Conservation (phyloP, 495 filamentous ascomycete species). For the Penicillium waksmanii region DNA sequence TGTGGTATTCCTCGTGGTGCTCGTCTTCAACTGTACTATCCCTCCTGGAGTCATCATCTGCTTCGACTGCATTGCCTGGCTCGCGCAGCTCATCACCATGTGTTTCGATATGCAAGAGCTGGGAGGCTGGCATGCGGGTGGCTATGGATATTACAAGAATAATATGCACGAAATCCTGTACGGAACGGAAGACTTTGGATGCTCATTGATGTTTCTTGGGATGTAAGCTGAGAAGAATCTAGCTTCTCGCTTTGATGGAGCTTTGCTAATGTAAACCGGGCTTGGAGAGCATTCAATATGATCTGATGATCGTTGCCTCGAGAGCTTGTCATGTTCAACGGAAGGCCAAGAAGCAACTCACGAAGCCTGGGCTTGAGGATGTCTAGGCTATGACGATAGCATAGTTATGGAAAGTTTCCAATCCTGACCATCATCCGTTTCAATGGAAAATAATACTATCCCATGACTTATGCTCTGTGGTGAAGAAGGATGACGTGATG, state of each 20-base stretch:
- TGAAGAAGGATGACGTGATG: neutral
- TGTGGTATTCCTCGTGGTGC: slow-evolving; percentile 12
- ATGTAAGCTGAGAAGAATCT: slow-evolving; percentile 11
- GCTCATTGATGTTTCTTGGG: slow-evolving; percentile 20
- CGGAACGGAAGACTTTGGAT: slow-evolving; percentile 20
- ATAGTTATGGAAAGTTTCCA: too few species aligned
- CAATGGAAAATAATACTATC: too few species aligned
- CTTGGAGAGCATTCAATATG: slow-evolving; percentile 16
- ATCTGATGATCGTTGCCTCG: slow-evolving; percentile 19
- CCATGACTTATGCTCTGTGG: too few species aligned
- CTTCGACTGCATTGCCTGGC: slow-evolving; percentile 21
- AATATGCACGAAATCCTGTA: slow-evolving; percentile 7
- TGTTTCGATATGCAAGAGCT: slow-evolving; percentile 21
- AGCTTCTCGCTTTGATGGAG: neutral
- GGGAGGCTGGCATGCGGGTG: slow-evolving; percentile 14
- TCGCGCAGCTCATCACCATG: slow-evolving; percentile 18
- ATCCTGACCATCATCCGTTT: too few species aligned
- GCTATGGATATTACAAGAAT: slow-evolving; percentile 8
- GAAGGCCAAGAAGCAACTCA: slow-evolving; percentile 5
- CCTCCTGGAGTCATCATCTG: slow-evolving; percentile 18
- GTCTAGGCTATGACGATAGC: neutral
- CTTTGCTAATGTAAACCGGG: neutral
- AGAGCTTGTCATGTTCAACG: slow-evolving; percentile 19
- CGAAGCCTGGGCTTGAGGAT: slow-evolving; percentile 8
- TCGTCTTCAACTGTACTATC: slow-evolving; percentile 19